A percentile compares a stretch with the other conserved stretches of the same genome.
Evolutionary conservation across 345 rosid genomes (phyloP).

Genomic region (Syzygium aqueum): DNA sequence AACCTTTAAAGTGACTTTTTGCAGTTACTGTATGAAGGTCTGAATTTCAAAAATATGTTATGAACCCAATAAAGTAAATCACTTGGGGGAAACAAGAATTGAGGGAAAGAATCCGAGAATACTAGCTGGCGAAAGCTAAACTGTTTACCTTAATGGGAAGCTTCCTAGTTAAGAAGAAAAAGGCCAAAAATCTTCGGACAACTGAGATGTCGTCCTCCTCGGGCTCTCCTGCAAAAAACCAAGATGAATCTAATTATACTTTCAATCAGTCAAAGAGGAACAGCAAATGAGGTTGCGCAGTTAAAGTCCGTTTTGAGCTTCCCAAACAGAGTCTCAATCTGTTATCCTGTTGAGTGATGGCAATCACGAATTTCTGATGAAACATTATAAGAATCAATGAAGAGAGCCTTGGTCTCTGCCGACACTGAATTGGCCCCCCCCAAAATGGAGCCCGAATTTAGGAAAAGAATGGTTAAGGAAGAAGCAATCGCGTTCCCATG

Average conservation of each 20-base stretch:
- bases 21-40: background rate
- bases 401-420: background rate
- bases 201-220: background rate
- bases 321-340: background rate
- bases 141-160: background rate
- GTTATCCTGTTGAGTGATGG: background rate
- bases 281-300: background rate
- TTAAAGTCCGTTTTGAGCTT: background rate
- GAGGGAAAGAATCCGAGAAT: background rate
- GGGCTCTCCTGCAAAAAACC: background rate
- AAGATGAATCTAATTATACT: background rate
- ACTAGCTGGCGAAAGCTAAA: background rate
- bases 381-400: background rate
- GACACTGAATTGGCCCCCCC: background rate
- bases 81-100: background rate
- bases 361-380: background rate
- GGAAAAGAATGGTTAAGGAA: background rate
- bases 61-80: background rate
- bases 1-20: background rate
- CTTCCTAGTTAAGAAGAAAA: background rate
- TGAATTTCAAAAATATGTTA: background rate
- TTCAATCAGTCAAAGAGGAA: background rate
- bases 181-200: background rate
- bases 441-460: background rate
- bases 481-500: background rate